phyloP scores from a whole-genome alignment of 2,329 filamentous ascomycete species.

The Herpomyces periplanetae region DNA sequence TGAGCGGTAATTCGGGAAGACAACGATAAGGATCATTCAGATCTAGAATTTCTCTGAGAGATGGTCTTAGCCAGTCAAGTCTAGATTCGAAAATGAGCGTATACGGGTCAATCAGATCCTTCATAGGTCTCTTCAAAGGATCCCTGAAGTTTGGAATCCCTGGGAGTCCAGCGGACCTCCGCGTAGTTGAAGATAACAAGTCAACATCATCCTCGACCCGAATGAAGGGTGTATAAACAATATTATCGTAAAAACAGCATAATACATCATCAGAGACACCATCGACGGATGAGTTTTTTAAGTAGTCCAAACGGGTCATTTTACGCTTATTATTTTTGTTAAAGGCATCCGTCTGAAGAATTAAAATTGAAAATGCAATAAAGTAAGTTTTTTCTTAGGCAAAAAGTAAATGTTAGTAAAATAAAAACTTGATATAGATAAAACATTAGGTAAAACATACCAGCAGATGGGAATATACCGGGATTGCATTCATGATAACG shows the following conservation, averaged over 20 bases:
- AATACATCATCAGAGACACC: slow-evolving; percentile 74
- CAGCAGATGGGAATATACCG: slow-evolving; percentile 48
- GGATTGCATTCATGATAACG: slow-evolving; percentile 95
- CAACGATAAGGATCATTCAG: slow-evolving; percentile 79
- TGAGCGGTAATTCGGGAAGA: slow-evolving; percentile 62
- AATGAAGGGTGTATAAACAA: slow-evolving; percentile 89
- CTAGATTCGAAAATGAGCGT: slow-evolving; percentile 55
- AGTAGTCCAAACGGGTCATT: slow-evolving; percentile 80
- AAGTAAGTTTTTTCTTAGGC: slow-evolving; percentile 59
- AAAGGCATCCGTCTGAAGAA: slow-evolving; percentile 92
- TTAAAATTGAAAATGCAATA: slow-evolving; percentile 78
- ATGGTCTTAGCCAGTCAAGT: slow-evolving; percentile 41
- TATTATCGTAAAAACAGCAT: slow-evolving; percentile 92
- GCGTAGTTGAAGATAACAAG: slow-evolving; percentile 23
- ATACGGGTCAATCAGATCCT: slow-evolving; percentile 78
- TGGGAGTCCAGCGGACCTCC: slow-evolving; percentile 25
- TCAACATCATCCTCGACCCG: slow-evolving; percentile 76
- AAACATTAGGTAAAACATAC: slow-evolving; percentile 7
- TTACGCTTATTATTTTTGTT: slow-evolving; percentile 99
- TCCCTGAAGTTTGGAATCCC: slow-evolving; percentile 29
- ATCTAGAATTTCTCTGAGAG: slow-evolving; percentile 60
- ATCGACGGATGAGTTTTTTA: slow-evolving; percentile 72
- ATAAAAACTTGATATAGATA: not conserved
- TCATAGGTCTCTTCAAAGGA: slow-evolving; percentile 19
- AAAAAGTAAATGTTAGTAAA: slow-evolving; percentile 2